Conservation (phyloP, 306 rosid genomes). For the Glycine soja region DNA sequence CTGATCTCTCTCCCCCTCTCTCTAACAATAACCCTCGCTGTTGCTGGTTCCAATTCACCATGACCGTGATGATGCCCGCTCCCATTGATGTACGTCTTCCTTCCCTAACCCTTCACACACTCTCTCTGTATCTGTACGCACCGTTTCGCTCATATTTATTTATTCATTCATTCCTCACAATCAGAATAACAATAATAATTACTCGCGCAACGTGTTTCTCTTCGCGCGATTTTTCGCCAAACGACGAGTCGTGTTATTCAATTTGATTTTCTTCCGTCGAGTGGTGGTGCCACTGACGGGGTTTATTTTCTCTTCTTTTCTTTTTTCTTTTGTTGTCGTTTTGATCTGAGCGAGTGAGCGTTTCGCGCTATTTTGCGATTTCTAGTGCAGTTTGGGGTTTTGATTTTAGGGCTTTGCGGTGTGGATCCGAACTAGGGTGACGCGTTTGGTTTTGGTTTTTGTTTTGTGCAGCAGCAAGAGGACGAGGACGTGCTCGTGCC, state of each 20-base stretch:
- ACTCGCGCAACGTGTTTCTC: background rate
- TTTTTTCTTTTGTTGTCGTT: background rate
- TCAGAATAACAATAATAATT: background rate
- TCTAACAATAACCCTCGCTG: slow-evolving; percentile 17
- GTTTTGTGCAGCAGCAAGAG: slow-evolving; percentile 70
- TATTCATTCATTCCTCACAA: background rate
- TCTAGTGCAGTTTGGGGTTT: slow-evolving; percentile 45
- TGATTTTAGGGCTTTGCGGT: slow-evolving; percentile 56
- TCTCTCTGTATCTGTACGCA: slow-evolving; percentile 22
- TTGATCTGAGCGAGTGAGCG: slow-evolving; percentile 43
- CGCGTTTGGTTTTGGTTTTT: slow-evolving; percentile 48
- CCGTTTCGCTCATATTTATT: background rate
- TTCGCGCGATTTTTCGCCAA: too few relatives aligned
- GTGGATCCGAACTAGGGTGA: slow-evolving; percentile 54
- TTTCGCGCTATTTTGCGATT: slow-evolving; percentile 38
- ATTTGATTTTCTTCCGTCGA: slow-evolving; percentile 40
- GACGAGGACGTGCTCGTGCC: slow-evolving; percentile 92
- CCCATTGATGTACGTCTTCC: slow-evolving; percentile 69
- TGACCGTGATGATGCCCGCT: slow-evolving; percentile 75
- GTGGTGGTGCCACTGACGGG: slow-evolving; percentile 9
- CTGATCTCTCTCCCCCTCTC: slow-evolving; percentile 44
- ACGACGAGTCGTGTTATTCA: background rate
- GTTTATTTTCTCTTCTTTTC: too few relatives aligned
- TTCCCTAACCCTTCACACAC: slow-evolving; percentile 7
- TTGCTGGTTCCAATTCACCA: slow-evolving; percentile 51